Percentiles rank a stretch among this genome's conserved stretches.
These are phyloP conservation scores for Euphorbia schlechtendalii DNA, from an alignment of 441 rosid genomes.

Conservation along the genomic window DNA sequence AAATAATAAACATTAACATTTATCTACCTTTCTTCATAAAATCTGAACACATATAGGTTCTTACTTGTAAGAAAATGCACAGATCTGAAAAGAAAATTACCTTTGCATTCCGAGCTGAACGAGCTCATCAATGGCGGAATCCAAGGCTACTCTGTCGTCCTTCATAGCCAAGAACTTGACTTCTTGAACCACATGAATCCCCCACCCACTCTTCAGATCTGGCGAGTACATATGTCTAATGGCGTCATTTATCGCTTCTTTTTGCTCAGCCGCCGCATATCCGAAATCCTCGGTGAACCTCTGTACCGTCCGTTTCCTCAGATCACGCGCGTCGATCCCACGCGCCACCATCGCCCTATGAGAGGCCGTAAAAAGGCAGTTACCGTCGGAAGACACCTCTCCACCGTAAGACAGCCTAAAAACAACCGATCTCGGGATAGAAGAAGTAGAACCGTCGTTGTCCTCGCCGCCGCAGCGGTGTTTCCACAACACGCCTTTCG, in stretches of 20 bases:
- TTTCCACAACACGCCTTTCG: slow-evolving; percentile 82
- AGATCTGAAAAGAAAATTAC: slow-evolving; percentile 27
- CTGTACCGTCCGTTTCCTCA: slow-evolving; percentile 62
- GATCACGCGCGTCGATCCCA: slow-evolving; percentile 71
- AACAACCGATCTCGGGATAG: slow-evolving; percentile 40
- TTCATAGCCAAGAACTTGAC: slow-evolving; percentile 73
- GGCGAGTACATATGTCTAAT: slow-evolving; percentile 86
- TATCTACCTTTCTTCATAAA: too few relatives aligned
- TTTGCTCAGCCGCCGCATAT: slow-evolving; percentile 49
- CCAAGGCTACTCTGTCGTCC: slow-evolving; percentile 55
- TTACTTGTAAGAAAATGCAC: neutral
- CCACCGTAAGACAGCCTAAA: slow-evolving; percentile 85
- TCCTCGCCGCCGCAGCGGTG: slow-evolving; percentile 37
- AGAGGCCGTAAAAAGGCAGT: slow-evolving; percentile 90
- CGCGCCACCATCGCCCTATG: slow-evolving; percentile 66
- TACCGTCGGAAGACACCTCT: slow-evolving; percentile 86
- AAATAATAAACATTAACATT: too few relatives aligned
- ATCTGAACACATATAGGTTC: too few relatives aligned
- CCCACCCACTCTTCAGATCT: slow-evolving; percentile 96
- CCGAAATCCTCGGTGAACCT: slow-evolving; percentile 61
- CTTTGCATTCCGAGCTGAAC: slow-evolving; percentile 81
- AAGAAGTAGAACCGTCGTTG: slow-evolving; percentile 19
- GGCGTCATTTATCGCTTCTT: slow-evolving; percentile 38
- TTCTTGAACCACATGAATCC: slow-evolving; percentile 91
- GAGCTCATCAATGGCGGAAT: slow-evolving; percentile 73